phyloP scores from a whole-genome alignment of 371 early-diverging fungal genomes.

The Blakeslea trispora region DNA sequence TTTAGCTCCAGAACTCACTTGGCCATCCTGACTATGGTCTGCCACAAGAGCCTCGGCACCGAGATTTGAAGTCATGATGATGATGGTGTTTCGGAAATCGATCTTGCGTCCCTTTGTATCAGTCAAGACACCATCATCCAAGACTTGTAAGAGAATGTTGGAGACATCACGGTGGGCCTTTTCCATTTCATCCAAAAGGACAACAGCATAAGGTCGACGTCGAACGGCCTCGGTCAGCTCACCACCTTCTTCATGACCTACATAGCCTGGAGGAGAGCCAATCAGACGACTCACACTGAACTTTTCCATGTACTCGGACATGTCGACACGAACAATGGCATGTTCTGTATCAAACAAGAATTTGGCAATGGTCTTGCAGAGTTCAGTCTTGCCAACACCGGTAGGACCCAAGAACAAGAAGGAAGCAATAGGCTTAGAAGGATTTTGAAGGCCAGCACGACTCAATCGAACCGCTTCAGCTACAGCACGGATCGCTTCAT shows the following conservation, averaged over 20 bases:
- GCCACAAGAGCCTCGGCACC: slow-evolving; percentile 75
- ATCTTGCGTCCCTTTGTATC: slow-evolving; percentile 85
- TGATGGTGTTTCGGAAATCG: slow-evolving; percentile 91
- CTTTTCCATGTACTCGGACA: slow-evolving; percentile 86
- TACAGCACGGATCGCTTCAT: slow-evolving; percentile 72
- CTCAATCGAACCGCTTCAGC: slow-evolving; percentile 80
- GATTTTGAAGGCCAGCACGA: slow-evolving; percentile 72
- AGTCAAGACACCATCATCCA: slow-evolving; percentile 91
- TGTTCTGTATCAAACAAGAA: slow-evolving; percentile 90
- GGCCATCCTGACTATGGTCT: slow-evolving; percentile 42
- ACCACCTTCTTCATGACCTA: slow-evolving; percentile 87
- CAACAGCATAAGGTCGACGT: slow-evolving; percentile 88
- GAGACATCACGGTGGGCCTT: slow-evolving; percentile 84
- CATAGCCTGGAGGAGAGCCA: slow-evolving; percentile 90
- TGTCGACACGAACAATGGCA: slow-evolving; percentile 88
- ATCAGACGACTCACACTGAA: slow-evolving; percentile 78
- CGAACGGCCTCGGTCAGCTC: slow-evolving; percentile 89
- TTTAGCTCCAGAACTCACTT: slow-evolving; percentile 54
- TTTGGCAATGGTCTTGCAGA: slow-evolving; percentile 87
- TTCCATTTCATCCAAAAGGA: slow-evolving; percentile 93
- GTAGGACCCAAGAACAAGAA: slow-evolving; percentile 94
- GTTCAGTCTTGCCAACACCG: slow-evolving; percentile 90
- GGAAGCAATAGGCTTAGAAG: slow-evolving; percentile 80
- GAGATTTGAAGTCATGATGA: slow-evolving; percentile 90
- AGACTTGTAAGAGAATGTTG: slow-evolving; percentile 79